phyloP scores from a whole-genome alignment of 1,284 basidiomycete species.

The Peniophora sp. region DNA sequence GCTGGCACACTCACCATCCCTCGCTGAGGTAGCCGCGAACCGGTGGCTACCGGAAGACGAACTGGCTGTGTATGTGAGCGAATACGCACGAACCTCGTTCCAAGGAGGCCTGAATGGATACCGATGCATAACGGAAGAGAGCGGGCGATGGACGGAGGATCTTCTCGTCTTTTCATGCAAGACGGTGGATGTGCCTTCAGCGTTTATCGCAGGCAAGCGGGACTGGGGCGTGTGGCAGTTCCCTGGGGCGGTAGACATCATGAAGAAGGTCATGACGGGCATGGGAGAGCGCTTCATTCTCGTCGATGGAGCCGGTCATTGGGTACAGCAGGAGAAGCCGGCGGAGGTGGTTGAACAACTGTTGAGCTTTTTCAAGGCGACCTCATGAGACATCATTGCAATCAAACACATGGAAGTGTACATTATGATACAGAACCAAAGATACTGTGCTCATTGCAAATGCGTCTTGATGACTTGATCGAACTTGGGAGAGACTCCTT shows the following conservation, averaged over 20 bases:
- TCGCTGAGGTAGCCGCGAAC: constrained; percentile 19
- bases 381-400: background rate
- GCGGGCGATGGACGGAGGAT: constrained; percentile 9
- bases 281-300: constrained; percentile 40
- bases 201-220: constrained; percentile 43
- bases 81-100: constrained; percentile 48
- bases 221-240: constrained; percentile 56
- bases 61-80: constrained; percentile 37
- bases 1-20: constrained; percentile 16
- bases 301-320: constrained; percentile 52
- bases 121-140: constrained; percentile 21
- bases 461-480: background rate
- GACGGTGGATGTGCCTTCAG: constrained; percentile 38
- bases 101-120: constrained; percentile 57
- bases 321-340: constrained; percentile 43
- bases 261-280: constrained; percentile 25
- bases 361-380: constrained; percentile 26
- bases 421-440: too few species aligned
- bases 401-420: too few species aligned
- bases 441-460: background rate
- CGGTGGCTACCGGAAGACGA: constrained; percentile 44
- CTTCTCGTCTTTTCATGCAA: constrained; percentile 22
- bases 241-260: constrained; percentile 39
- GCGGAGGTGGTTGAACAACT: constrained; percentile 26
- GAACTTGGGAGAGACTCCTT: background rate